These are phyloP conservation scores for Tarenaya hassleriana DNA, from an alignment of 345 rosid genomes.

Conservation along the genomic window DNA sequence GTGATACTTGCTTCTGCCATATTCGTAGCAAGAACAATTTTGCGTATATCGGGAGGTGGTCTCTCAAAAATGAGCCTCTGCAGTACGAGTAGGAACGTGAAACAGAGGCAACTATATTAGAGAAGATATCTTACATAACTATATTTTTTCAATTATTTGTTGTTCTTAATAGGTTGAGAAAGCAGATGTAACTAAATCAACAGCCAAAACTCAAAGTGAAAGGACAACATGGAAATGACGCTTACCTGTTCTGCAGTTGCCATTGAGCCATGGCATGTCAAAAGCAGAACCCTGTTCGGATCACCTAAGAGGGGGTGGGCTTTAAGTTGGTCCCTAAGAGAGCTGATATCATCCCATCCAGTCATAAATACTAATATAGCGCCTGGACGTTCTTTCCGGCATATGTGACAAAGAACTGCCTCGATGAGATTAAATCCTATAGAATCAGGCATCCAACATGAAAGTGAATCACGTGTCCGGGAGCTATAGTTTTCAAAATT, in stretches of 20 bases:
- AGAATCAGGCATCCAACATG: constrained; percentile 90
- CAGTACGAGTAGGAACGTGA: constrained; percentile 19
- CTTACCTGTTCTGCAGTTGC: constrained; percentile 94
- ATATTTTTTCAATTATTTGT: background rate
- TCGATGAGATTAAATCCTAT: constrained; percentile 95
- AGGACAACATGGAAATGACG: constrained; percentile 12
- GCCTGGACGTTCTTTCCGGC: constrained; percentile 90
- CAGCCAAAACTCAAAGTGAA: constrained; percentile 2
- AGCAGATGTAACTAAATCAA: background rate
- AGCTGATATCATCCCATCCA: constrained; percentile 98
- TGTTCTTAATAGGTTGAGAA: background rate
- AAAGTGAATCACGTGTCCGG: constrained; percentile 77
- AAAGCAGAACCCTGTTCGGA: constrained; percentile 85
- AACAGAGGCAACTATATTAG: background rate
- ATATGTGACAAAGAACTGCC: constrained; percentile 89
- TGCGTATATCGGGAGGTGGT: constrained; percentile 73
- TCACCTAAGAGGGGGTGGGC: constrained; percentile 98
- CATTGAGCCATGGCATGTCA: constrained; percentile 97
- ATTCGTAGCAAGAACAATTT: constrained; percentile 90
- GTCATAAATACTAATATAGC: constrained; percentile 96
- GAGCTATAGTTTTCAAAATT: constrained; percentile 78
- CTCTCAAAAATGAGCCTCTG: constrained; percentile 88
- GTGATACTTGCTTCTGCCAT: constrained; percentile 99
- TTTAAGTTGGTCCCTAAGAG: constrained; percentile 83
- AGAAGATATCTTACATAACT: background rate